Evolutionary conservation across 768 basidiomycete species (phyloP).

Genomic region (Mycena crocata): DNA sequence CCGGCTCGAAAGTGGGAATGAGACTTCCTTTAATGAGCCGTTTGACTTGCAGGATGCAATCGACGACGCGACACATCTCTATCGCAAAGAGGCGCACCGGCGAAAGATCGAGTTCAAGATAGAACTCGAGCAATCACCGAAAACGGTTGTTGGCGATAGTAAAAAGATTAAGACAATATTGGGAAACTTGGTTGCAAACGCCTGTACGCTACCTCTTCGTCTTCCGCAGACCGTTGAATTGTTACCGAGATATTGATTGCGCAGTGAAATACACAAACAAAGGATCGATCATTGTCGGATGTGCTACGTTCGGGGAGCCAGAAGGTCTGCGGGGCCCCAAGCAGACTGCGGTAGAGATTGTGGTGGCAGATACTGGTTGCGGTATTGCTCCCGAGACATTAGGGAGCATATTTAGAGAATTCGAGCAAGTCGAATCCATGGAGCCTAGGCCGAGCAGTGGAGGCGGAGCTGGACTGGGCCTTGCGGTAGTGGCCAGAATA

Average conservation of each 20-base stretch:
- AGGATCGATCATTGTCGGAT: slow-evolving; percentile 72
- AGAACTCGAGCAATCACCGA: slow-evolving; percentile 65
- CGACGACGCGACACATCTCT: slow-evolving; percentile 70
- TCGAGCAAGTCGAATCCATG: slow-evolving; percentile 78
- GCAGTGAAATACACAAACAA: slow-evolving; percentile 77
- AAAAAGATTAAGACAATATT: slow-evolving; percentile 82
- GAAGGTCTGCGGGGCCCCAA: slow-evolving; percentile 58
- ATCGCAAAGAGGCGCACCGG: slow-evolving; percentile 73
- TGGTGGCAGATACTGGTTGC: slow-evolving; percentile 78
- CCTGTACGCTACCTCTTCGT: too few relatives aligned
- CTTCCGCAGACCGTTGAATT: not conserved
- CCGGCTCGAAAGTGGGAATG: slow-evolving; percentile 78
- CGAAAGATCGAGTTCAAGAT: slow-evolving; percentile 70
- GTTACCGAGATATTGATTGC: slow-evolving; percentile 11
- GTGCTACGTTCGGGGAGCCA: slow-evolving; percentile 62
- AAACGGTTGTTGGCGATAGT: slow-evolving; percentile 75
- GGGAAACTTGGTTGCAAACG: slow-evolving; percentile 82
- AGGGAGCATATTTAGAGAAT: slow-evolving; percentile 82
- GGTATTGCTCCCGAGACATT: slow-evolving; percentile 76
- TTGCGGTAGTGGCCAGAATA: slow-evolving; percentile 85
- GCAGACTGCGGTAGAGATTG: slow-evolving; percentile 72
- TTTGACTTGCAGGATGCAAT: slow-evolving; percentile 75
- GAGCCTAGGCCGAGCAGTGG: slow-evolving; percentile 50
- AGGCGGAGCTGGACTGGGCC: slow-evolving; percentile 70
- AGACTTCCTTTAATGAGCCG: slow-evolving; percentile 81